Percentiles rank a stretch among this genome's conserved stretches.
phyloP scores from a whole-genome alignment of 2,329 filamentous ascomycete genomes.

The Aspergillus ibericus region DNA sequence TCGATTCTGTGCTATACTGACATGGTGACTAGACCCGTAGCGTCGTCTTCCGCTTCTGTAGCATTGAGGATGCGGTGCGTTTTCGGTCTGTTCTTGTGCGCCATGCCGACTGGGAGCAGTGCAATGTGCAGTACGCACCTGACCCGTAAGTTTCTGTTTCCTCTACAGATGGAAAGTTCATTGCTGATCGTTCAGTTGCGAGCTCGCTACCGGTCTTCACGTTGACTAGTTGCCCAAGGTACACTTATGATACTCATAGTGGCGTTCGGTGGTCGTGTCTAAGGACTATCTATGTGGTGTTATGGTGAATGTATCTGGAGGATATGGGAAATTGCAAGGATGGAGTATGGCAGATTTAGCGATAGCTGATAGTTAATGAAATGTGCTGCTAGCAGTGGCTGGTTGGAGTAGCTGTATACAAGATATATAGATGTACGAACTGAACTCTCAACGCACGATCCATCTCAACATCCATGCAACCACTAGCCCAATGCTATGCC shows the following conservation, averaged over 20 bases:
- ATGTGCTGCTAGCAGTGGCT: too few species aligned
- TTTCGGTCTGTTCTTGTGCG: slow-evolving; percentile 45
- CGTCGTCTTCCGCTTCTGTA: slow-evolving; percentile 51
- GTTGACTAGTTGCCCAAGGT: slow-evolving; percentile 2
- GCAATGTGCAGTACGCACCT: slow-evolving; percentile 42
- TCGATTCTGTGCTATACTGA: not conserved
- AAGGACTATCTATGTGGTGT: not conserved
- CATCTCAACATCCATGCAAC: too few species aligned
- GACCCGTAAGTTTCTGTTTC: slow-evolving; percentile 41
- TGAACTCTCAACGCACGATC: too few species aligned
- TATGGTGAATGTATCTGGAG: not conserved
- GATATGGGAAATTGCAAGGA: too few species aligned
- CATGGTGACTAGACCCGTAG: slow-evolving; percentile 37
- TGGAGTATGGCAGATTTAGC: too few species aligned
- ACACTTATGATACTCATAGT: not conserved
- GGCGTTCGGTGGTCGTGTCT: not conserved
- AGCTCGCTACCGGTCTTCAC: slow-evolving; percentile 22
- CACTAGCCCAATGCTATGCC: too few species aligned
- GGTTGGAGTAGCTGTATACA: too few species aligned
- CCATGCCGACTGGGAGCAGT: slow-evolving; percentile 49
- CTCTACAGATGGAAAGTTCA: not conserved
- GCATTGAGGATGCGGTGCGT: slow-evolving; percentile 47
- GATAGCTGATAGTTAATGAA: too few species aligned
- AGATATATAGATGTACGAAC: too few species aligned
- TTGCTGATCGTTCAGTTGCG: slow-evolving; percentile 21